Percentiles rank a stretch among this genome's conserved stretches.
Evolutionary conservation across 2,329 filamentous ascomycete genomes (phyloP).

Genomic region (Ustulina deusta): DNA sequence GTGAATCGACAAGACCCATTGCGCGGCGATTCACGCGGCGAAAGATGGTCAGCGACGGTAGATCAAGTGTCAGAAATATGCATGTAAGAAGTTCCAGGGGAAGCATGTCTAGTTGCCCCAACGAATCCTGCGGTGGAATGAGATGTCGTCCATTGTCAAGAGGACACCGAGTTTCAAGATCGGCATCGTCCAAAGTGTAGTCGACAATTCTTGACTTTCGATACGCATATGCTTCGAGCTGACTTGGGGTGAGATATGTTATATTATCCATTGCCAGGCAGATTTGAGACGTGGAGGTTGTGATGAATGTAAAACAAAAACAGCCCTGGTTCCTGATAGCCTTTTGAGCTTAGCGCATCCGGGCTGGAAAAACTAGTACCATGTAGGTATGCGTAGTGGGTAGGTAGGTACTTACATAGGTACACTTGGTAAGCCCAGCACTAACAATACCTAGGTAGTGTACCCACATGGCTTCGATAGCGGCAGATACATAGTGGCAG

Average conservation of each 20-base stretch:
- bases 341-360: too few relatives aligned
- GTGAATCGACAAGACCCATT: constrained; percentile 52
- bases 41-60: constrained; percentile 39
- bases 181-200: constrained; percentile 27
- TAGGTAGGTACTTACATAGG: too few relatives aligned
- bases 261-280: background rate
- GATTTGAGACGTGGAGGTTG: background rate
- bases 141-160: constrained; percentile 27
- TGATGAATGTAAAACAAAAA: background rate
- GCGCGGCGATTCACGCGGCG: constrained; percentile 44
- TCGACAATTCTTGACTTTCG: constrained; percentile 24
- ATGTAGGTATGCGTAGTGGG: too few relatives aligned
- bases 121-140: constrained; percentile 6
- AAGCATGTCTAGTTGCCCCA: constrained; percentile 37
- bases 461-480: too few relatives aligned
- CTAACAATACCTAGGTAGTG: too few relatives aligned
- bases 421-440: too few relatives aligned
- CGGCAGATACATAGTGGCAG: too few relatives aligned
- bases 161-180: constrained; percentile 26
- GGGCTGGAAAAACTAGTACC: too few relatives aligned
- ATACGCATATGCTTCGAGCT: constrained; percentile 19
- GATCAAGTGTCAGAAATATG: constrained; percentile 37
- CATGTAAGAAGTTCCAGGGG: constrained; percentile 35
- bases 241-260: background rate
- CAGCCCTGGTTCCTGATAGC: too few relatives aligned